Conservation (phyloP, 345 rosid genomes). For the Rhizophora apiculata region DNA sequence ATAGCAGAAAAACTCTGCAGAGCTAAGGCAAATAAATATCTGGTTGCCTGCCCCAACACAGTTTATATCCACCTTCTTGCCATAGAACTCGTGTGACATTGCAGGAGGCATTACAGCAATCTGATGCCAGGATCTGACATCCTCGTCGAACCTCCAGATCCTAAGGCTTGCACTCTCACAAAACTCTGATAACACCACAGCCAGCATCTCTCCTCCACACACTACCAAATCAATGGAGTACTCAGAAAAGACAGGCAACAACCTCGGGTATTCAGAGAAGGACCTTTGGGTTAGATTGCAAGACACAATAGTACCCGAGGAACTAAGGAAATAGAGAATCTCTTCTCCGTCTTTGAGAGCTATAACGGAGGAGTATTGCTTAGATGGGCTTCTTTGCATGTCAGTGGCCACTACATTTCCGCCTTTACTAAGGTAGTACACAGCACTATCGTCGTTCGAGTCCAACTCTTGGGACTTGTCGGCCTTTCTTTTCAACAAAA, state of each 20-base stretch:
- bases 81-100: slow-evolving; percentile 73
- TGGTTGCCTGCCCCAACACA: slow-evolving; percentile 66
- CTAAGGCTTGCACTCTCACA: slow-evolving; percentile 76
- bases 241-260: slow-evolving; percentile 62
- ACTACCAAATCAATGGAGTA: slow-evolving; percentile 85
- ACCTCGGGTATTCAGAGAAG: slow-evolving; percentile 69
- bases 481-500: slow-evolving; percentile 35
- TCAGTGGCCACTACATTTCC: slow-evolving; percentile 71
- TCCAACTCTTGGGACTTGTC: slow-evolving; percentile 32
- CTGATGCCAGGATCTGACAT: slow-evolving; percentile 52
- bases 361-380: slow-evolving; percentile 75
- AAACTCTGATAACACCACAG: slow-evolving; percentile 67
- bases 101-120: slow-evolving; percentile 71
- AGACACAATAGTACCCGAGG: slow-evolving; percentile 61
- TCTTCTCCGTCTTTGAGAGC: slow-evolving; percentile 48
- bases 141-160: slow-evolving; percentile 65
- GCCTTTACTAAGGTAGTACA: slow-evolving; percentile 77
- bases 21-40: slow-evolving; percentile 68
- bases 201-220: slow-evolving; percentile 63
- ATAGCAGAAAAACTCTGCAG: slow-evolving; percentile 53
- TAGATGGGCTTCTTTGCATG: slow-evolving; percentile 80
- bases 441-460: slow-evolving; percentile 37
- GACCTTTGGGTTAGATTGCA: slow-evolving; percentile 50
- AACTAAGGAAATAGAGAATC: slow-evolving; percentile 64
- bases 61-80: slow-evolving; percentile 74